These are phyloP conservation scores for Pseudopithomyces chartarum DNA, from an alignment of 2,329 filamentous ascomycete species.

Conservation along the genomic window DNA sequence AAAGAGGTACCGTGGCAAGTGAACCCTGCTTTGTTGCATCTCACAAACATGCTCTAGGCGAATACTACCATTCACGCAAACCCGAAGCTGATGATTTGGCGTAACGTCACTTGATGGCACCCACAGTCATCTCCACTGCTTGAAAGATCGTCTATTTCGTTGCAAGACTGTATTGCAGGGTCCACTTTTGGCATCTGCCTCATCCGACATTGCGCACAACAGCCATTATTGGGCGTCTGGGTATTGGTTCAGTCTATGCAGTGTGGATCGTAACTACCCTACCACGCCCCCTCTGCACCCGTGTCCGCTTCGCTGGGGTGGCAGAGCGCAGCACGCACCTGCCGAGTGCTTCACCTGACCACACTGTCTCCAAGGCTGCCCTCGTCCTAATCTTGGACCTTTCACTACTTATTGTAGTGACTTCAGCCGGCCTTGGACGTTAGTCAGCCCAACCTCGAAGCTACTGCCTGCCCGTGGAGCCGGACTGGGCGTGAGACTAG, in stretches of 20 bases:
- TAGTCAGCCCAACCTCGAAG: constrained; percentile 22
- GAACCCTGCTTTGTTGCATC: constrained; percentile 26
- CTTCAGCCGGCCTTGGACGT: constrained; percentile 31
- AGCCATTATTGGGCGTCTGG: constrained; percentile 19
- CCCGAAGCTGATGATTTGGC: constrained; percentile 32
- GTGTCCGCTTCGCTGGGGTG: constrained; percentile 24
- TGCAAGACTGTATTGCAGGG: constrained; percentile 15
- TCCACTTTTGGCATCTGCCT: constrained; percentile 11
- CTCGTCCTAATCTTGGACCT: constrained; percentile 24
- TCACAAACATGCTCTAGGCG: constrained; percentile 26
- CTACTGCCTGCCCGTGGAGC: constrained; percentile 10
- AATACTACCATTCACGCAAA: constrained; percentile 23
- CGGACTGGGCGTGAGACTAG: constrained; percentile 21
- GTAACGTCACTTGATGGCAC: constrained; percentile 33
- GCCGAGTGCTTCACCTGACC: constrained; percentile 28
- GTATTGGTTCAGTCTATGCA: constrained; percentile 5
- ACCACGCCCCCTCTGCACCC: constrained; percentile 5
- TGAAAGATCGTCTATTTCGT: constrained; percentile 14
- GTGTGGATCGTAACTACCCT: constrained; percentile 16
- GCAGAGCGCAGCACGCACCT: constrained; percentile 27
- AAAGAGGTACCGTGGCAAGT: constrained; percentile 30
- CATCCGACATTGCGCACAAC: constrained; percentile 22
- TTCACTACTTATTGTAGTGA: constrained; percentile 30
- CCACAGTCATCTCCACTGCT: constrained; percentile 16
- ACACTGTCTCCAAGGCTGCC: constrained; percentile 26